A percentile compares a stretch with the other conserved stretches of the same genome.
Evolutionary conservation across 1,284 basidiomycete genomes (phyloP).

Genomic region (Kwoniella shivajii): DNA sequence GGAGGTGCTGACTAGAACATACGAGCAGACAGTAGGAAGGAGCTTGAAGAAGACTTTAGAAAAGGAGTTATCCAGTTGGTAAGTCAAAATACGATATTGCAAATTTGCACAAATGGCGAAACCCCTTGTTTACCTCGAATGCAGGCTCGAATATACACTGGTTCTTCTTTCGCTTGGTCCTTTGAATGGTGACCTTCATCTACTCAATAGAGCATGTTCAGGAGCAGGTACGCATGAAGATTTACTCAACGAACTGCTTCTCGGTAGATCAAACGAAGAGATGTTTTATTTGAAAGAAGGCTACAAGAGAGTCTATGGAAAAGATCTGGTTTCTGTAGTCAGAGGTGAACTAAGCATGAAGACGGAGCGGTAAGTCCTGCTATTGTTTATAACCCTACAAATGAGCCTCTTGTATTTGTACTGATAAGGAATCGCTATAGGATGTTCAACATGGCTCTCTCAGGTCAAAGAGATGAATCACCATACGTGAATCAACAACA

Average conservation of each 20-base stretch:
- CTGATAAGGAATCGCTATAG: constrained; percentile 16
- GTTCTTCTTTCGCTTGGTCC: constrained; percentile 52
- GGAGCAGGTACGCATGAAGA: constrained; percentile 55
- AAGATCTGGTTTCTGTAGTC: constrained; percentile 46
- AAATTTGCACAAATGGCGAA: too few species aligned
- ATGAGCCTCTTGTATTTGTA: too few species aligned
- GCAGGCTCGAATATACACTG: constrained; percentile 52
- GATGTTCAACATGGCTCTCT: constrained; percentile 54
- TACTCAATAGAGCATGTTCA: constrained; percentile 49
- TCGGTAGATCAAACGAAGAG: constrained; percentile 53
- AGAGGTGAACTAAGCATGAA: constrained; percentile 55
- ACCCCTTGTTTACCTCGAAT: too few species aligned
- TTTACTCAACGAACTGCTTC: constrained; percentile 52
- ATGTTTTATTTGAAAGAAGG: constrained; percentile 53
- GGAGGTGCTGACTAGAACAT: constrained; percentile 49
- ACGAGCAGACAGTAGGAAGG: constrained; percentile 48
- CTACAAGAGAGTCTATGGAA: constrained; percentile 47
- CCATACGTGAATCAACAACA: constrained; percentile 48
- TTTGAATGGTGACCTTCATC: constrained; percentile 48
- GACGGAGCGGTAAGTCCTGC: constrained; percentile 48
- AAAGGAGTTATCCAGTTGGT: constrained; percentile 54
- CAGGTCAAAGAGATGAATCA: constrained; percentile 51
- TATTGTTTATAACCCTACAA: not conserved
- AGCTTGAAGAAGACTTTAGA: constrained; percentile 49
- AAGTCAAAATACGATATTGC: constrained; percentile 18